phyloP scores from a whole-genome alignment of 1,139 yeast genomes.

The Saccharomyces hybrid region DNA sequence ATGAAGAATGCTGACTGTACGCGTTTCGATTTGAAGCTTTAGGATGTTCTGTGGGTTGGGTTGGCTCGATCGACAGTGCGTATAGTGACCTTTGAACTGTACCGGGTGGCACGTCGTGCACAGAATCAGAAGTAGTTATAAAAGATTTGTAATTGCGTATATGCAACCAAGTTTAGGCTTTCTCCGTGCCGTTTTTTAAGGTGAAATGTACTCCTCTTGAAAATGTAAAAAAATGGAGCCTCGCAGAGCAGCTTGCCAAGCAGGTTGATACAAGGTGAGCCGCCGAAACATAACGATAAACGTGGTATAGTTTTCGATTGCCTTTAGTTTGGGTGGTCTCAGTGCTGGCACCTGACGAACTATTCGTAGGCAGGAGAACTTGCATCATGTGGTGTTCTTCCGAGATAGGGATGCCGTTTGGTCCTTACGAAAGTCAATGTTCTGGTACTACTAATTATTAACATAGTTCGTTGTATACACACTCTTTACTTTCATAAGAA shows the following conservation, averaged over 20 bases:
- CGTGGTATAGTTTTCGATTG: not conserved
- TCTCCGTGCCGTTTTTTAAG: not conserved
- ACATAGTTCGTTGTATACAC: not conserved
- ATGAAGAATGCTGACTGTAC: not conserved
- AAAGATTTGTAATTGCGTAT: not conserved
- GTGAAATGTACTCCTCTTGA: not conserved
- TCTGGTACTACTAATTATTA: not conserved
- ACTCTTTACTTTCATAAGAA: not conserved
- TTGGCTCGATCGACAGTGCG: not conserved
- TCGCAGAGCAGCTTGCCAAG: not conserved
- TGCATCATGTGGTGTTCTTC: too few relatives aligned
- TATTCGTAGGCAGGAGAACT: not conserved
- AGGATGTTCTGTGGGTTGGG: not conserved
- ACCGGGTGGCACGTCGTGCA: not conserved
- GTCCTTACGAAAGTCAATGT: too few relatives aligned
- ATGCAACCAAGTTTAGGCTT: not conserved
- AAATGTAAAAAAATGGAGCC: not conserved
- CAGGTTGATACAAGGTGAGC: not conserved
- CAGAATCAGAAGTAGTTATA: not conserved
- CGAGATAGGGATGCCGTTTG: too few relatives aligned
- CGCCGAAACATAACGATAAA: not conserved
- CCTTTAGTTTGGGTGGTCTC: not conserved
- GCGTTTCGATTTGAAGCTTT: not conserved
- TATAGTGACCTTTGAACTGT: not conserved
- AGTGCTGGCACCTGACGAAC: not conserved